Base-by-base conservation (phyloP, 2,329 filamentous ascomycete genomes). In the Beauveria bassiana region DNA sequence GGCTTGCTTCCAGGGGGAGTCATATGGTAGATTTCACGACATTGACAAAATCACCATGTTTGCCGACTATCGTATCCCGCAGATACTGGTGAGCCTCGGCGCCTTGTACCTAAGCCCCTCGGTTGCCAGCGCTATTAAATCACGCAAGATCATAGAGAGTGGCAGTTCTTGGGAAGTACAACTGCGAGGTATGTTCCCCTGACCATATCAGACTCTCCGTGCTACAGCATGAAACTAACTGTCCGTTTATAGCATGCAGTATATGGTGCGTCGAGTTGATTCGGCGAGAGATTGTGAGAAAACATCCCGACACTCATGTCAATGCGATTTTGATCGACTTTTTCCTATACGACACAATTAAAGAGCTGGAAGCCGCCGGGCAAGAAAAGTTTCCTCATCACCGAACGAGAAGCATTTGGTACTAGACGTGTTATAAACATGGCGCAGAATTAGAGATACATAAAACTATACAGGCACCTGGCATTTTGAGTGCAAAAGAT, bases 31-130 rank as follows among this genome's bases (percentile, higher is more conserved):
- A 31, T 99, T 99, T 73, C 72, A 85, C 62, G 95, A 99, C 71
- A 96, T 99, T 68, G 89, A 95, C 75, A 91, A 92, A 72, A 89
- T 99, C 69, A 99, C 95, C 64, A 98, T 98, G 88, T 99, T 99
- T 78, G 93, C 95, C 70, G 95, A 99, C 77, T 99, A 99, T 72
- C 89, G 95, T 49, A 88, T 99, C 59, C 96, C 96, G 16, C 95
- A 99, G 76, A 95, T 97, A 67, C 82, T 99, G 40, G 86, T 93
- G 68, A 86, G 86, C 10, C 79, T 98, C 50, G 90, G 90, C 20
- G 93, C 92, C 62, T 77, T 99, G 55, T 86, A 84, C 68, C 97
- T 95, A 75, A 93, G 90, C 65, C 95, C 95, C 0, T 82, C 86
- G 0, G 77, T 99, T 50, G 86, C 92, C 56, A 80, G 82, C 40